Base-by-base conservation (phyloP, 1,284 basidiomycete genomes). In the Earliella scabrosa region DNA sequence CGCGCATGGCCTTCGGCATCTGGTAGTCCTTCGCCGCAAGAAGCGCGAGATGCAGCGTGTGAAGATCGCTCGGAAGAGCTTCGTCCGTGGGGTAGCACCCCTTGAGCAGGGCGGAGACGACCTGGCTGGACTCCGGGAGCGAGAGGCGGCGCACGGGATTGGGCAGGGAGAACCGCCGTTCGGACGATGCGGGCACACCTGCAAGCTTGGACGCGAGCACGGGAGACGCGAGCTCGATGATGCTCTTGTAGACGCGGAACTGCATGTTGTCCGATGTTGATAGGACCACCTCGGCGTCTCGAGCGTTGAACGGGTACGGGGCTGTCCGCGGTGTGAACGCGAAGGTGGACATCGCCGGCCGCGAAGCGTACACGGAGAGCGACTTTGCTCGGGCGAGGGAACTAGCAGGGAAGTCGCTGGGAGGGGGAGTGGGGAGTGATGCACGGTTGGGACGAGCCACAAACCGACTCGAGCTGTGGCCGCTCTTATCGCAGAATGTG, bases 241-340 rank as follows among this genome's bases (percentile, higher is more conserved):
- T 69, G 26, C 73, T 61, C 52, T 74, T 77, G 71, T 77, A 76
- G 24, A 77, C 70, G 27, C 69, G 70, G 63, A 80, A 80, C 59
- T 78, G 74, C 45, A 76, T 68, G 54, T 73, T 68, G 63, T 81
- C 79, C 20, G 77, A 78, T 4, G 79, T 78, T 45, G 75, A 74
- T n/a, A 83, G 61, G 45, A 78, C 71, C 29, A 81, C 62, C 56
- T 80, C 79, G 18, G 54, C 49, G 45, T 47, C 45, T 26, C 34
- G 35, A 10, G 34, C 34, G n/a, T 47, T 38, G 34, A 47, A 47
- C 4, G 45, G 45, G n/a, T 38, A 23, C 23, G 23, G 45, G 3
- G 45, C 45, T 18, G 21, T 21, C 45, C 32, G 36, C 16, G 9
- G 23, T 1, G 24, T 36, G 16, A 26, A 27, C 3, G 29, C 4